Percentiles rank a stretch among this genome's conserved stretches.
Conservation (phyloP, 352 stramenopile genomes). For the Globisporangium polare region DNA sequence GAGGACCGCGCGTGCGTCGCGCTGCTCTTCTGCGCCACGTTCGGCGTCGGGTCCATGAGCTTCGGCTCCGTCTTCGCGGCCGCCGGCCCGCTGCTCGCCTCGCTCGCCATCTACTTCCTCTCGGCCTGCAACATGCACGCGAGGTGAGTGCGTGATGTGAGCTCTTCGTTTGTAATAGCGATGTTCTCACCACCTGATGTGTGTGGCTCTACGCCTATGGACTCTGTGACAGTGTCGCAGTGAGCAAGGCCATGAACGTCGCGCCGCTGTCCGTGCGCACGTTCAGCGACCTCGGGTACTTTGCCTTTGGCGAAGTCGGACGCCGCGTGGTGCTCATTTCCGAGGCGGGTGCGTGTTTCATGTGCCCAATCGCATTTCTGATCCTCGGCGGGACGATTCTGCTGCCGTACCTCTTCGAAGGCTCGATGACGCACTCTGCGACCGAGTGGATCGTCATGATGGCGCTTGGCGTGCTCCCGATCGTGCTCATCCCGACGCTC, state of each 20-base stretch:
- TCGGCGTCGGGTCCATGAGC: constrained; percentile 70
- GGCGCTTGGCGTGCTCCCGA: constrained; percentile 44
- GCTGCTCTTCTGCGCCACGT: constrained; percentile 72
- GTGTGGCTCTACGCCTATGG: too few relatives aligned
- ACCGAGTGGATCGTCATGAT: constrained; percentile 67
- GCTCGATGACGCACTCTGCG: constrained; percentile 21
- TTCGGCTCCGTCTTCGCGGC: constrained; percentile 65
- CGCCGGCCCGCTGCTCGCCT: constrained; percentile 47
- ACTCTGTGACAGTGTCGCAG: constrained; percentile 34
- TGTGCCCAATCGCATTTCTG: constrained; percentile 70
- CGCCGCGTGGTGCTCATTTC: constrained; percentile 46
- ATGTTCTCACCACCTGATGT: too few relatives aligned
- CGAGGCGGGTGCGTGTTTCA: constrained; percentile 56
- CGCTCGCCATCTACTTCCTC: constrained; percentile 66
- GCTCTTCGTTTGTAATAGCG: too few relatives aligned
- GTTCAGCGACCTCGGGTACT: constrained; percentile 71
- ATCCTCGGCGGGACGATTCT: constrained; percentile 62
- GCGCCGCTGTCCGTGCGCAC: constrained; percentile 51
- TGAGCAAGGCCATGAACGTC: constrained; percentile 57
- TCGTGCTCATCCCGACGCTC: constrained; percentile 60
- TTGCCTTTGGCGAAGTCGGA: constrained; percentile 46
- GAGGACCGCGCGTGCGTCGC: constrained; percentile 59
- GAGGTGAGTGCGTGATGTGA: constrained; percentile 37
- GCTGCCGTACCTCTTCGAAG: constrained; percentile 46
- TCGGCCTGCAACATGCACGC: constrained; percentile 76